Base-by-base conservation (phyloP, 2,329 filamentous ascomycete genomes). In the Trichoderma sp. region DNA sequence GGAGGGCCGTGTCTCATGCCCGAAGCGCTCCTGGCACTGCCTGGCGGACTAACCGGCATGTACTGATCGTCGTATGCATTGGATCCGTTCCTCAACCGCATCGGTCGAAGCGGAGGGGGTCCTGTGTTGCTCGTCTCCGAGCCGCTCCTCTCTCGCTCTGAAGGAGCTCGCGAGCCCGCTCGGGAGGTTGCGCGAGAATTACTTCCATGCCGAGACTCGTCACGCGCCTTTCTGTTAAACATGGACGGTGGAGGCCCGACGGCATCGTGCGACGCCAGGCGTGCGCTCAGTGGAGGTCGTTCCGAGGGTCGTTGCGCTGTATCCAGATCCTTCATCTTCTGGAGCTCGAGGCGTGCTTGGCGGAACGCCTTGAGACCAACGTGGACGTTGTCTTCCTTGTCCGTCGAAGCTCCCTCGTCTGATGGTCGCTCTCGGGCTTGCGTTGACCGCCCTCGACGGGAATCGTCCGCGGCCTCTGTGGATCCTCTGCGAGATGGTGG, bases 281-380 rank as follows among this genome's bases (percentile, higher is more conserved):
- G 74, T 19, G 77, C 74, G 21, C 69, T 68, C 3, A 69, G 52
- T 9, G 69, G 67, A 43, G 62, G 62, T 24, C 62, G 55, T 28
- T 17, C 71, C 9, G 57, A 43, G 28, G 63, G 78, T 19, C 79
- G 79, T 17, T 80, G 77, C 55, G 81, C 75, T 3, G 76, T 73
- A 66, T 87, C 84, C 1, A 81, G 67, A 68, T 87, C 85, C 72
- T 82, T 86, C 69, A 83, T 79, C 66, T 77, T 82, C 68, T 86
- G 84, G 17, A 87, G 75, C 63, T 87, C 84, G 14, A 83, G 80
- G 12, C 83, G 80, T 1, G 84, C 85, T 70, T 87, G 84, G 30
- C 83, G 78, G 70, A 87, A 88, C 2, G 84, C 82, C 61, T 79
- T 82, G 21, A 87, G 75, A 0, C 85, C 85, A 2, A 82, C 80